A percentile compares a stretch with the other conserved stretches of the same genome.
Evolutionary conservation across 2,329 filamentous ascomycete species (phyloP).

Genomic region (Aspergillus pseudoviridinutans): DNA sequence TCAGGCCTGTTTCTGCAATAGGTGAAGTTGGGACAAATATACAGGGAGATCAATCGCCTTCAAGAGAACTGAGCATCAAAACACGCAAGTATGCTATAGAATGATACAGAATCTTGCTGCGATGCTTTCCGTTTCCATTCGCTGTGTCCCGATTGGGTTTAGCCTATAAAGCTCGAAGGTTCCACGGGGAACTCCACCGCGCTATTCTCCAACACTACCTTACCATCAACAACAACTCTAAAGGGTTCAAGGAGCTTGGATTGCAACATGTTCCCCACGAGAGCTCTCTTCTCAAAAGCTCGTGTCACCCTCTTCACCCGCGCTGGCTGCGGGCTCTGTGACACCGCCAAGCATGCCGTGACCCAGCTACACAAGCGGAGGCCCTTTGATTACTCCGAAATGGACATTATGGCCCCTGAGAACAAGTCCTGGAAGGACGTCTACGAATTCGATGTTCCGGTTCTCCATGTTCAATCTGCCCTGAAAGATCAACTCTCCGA

Average conservation of each 20-base stretch:
- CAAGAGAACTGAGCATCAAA: neutral
- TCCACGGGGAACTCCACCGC: slow-evolving; percentile 24
- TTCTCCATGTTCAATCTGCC: slow-evolving; percentile 54
- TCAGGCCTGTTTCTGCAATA: neutral
- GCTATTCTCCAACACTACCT: neutral
- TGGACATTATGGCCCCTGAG: slow-evolving; percentile 54
- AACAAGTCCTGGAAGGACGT: slow-evolving; percentile 56
- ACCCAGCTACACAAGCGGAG: slow-evolving; percentile 50
- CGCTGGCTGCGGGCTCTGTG: slow-evolving; percentile 57
- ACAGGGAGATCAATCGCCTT: slow-evolving; percentile 1
- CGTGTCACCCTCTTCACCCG: slow-evolving; percentile 60
- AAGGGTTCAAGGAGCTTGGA: too few relatives aligned
- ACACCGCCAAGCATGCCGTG: slow-evolving; percentile 57
- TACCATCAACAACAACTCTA: neutral
- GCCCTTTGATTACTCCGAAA: slow-evolving; percentile 54
- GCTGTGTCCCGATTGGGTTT: slow-evolving; percentile 27
- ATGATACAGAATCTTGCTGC: slow-evolving; percentile 6
- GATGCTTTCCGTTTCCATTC: neutral
- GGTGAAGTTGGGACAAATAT: neutral
- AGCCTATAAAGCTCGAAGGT: slow-evolving; percentile 39
- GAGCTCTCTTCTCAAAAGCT: slow-evolving; percentile 25
- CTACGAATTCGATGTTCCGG: slow-evolving; percentile 63
- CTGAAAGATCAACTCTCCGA: slow-evolving; percentile 51
- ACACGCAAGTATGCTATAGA: slow-evolving; percentile 2
- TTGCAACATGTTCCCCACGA: slow-evolving; percentile 28